These are phyloP conservation scores for Cytospora chrysosperma DNA, from an alignment of 2,329 filamentous ascomycete species.

Conservation along the genomic window DNA sequence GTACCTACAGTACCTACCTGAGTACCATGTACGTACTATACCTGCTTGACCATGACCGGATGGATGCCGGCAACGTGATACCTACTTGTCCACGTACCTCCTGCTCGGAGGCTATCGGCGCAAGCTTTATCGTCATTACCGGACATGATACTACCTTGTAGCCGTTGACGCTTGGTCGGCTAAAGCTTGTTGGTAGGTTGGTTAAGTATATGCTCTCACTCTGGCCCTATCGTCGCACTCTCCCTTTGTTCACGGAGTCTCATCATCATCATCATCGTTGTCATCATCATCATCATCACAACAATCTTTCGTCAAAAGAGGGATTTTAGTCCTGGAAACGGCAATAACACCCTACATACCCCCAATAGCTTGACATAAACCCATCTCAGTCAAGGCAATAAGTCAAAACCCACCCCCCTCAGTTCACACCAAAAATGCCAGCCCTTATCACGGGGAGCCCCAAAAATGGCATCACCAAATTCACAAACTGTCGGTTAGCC, in stretches of 20 bases:
- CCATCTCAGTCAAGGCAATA: background rate
- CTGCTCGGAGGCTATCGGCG: constrained; percentile 16
- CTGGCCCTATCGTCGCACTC: background rate
- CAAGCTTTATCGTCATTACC: constrained; percentile 1
- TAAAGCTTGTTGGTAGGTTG: background rate
- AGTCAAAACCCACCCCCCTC: constrained; percentile 21
- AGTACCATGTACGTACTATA: no score
- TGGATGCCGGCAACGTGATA: constrained; percentile 19
- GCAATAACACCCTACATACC: background rate
- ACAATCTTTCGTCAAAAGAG: no score
- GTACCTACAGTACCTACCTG: no score
- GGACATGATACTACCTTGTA: constrained; percentile 5
- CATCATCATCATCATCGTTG: background rate
- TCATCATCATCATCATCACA: no score
- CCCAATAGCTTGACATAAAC: background rate
- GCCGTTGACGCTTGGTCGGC: constrained; percentile 1
- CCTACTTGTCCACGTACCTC: constrained; percentile 12
- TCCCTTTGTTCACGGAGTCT: constrained; percentile 13
- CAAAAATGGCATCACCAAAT: constrained; percentile 69
- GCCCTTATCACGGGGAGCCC: constrained; percentile 42
- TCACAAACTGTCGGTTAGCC: constrained; percentile 83
- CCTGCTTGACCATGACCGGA: constrained; percentile 1
- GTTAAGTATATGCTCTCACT: constrained; percentile 17
- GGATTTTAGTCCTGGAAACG: no score
- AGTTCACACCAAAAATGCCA: constrained; percentile 43